These are phyloP conservation scores for Pseudozyma thailandica DNA, from an alignment of 1,284 basidiomycete genomes.

Conservation along the genomic window DNA sequence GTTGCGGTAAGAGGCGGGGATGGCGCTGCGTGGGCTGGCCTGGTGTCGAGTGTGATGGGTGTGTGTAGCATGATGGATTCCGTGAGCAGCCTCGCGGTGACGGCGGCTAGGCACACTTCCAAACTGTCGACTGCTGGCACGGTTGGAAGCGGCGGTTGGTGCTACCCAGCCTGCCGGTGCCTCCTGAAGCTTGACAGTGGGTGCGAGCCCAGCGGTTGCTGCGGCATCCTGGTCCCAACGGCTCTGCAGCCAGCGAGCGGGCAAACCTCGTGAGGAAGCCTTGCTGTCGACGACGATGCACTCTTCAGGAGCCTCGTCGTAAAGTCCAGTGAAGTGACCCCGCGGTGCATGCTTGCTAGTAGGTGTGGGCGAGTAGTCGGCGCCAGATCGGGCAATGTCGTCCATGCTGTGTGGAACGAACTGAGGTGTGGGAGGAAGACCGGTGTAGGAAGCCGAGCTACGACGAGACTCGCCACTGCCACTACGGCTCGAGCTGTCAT, in stretches of 20 bases:
- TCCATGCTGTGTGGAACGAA: conserved; percentile 43
- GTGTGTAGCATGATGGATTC: background rate
- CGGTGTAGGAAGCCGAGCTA: conserved; percentile 57
- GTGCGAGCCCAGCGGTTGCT: conserved; percentile 7
- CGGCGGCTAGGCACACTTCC: conserved; percentile 22
- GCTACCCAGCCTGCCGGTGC: conserved; percentile 6
- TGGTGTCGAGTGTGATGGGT: conserved; percentile 13
- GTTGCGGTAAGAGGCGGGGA: conserved; percentile 7
- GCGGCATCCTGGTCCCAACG: conserved; percentile 31
- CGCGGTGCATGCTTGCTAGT: conserved; percentile 15
- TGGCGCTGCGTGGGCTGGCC: conserved; percentile 12
- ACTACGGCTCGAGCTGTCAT: conserved; percentile 52
- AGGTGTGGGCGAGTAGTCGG: conserved; percentile 30
- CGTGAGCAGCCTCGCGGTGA: background rate
- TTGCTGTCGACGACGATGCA: conserved; percentile 20
- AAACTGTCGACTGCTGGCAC: conserved; percentile 13
- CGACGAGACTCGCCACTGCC: conserved; percentile 45
- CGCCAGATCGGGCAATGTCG: conserved; percentile 7
- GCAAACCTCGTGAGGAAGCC: conserved; percentile 18
- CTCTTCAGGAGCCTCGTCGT: conserved; percentile 12
- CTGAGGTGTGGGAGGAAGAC: conserved; percentile 55
- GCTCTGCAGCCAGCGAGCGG: conserved; percentile 34
- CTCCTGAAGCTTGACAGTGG: conserved; percentile 13
- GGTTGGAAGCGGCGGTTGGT: background rate
- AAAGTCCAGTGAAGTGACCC: conserved; percentile 7